Base-by-base conservation (phyloP, 805 yeast species). In the Starmera quercuum region DNA sequence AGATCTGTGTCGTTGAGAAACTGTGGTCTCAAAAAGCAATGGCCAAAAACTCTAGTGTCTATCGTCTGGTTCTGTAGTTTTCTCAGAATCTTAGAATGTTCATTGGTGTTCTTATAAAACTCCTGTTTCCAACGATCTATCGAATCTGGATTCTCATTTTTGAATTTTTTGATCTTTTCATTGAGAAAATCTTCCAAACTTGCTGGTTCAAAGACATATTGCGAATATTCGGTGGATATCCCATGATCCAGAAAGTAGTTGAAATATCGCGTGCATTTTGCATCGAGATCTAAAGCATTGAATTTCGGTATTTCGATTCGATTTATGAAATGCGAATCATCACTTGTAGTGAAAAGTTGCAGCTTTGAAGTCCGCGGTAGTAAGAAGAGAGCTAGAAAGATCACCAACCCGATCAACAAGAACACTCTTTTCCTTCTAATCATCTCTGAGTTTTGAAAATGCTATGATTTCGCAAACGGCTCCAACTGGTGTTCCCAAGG, bases 41-140 rank as follows among this genome's bases (percentile, higher is more conserved):
- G 25, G 10, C 27, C 32, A 22, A 37, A 34, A 3, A 26, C 17
- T 17, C 40, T 28, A 4, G 37, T 34, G 11, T 34, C 31, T 2
- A 29, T 29, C 7, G 38, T 31, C 12, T 37, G 38, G 5, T 34
- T 19, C n/a, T 28, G 13, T 5, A 31, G 11, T 6, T 8, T 12
- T 15, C 20, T n/a, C 6, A 25, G 15, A 6, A 5, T 13, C 6
- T 5, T 14, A 17, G 19, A 14, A 19, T 16, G 11, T 26, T 11
- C 23, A 20, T 15, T 21, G 2, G 7, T 20, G 14, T 23, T 26
- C 4, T 12, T 18, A 14, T 31, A 13, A 11, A 12, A 19, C 14
- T 25, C 25, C 11, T 15, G 12, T 12, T 25, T 20, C 26, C 26
- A 26, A 11, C 15, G 13, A 11, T 25, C 15, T 14, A 25, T 25